phyloP scores from a whole-genome alignment of 148 eudicot species.

The Pouteria glomerata region DNA sequence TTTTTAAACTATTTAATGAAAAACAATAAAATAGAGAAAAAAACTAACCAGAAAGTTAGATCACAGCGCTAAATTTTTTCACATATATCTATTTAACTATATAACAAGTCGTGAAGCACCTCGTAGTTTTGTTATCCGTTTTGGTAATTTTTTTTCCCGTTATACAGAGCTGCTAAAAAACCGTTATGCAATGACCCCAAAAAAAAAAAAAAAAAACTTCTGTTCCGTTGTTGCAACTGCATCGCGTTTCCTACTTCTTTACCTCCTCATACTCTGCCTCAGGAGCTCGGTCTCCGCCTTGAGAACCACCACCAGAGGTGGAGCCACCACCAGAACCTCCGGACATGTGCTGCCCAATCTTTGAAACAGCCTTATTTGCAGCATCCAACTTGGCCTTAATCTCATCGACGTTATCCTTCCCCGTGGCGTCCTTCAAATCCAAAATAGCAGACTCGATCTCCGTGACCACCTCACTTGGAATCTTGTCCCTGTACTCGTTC shows the following conservation, averaged over 20 bases:
- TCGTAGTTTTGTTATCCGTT: too few species aligned
- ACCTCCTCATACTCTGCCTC: conserved; percentile 54
- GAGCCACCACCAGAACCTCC: conserved; percentile 25
- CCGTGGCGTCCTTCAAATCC: conserved; percentile 30
- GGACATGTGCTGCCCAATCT: conserved; percentile 48
- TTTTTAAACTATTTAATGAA: too few species aligned
- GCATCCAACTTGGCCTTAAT: conserved; percentile 43
- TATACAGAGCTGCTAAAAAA: conserved; percentile 8
- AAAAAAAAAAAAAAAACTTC: background rate
- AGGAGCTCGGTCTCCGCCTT: conserved; percentile 45
- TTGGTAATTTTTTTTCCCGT: too few species aligned
- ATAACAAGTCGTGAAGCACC: too few species aligned
- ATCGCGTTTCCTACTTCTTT: conserved; percentile 27
- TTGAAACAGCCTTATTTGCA: conserved; percentile 43
- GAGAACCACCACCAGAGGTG: conserved; percentile 20
- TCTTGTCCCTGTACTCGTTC: conserved; percentile 38
- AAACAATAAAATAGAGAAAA: too few species aligned
- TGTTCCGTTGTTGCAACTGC: background rate
- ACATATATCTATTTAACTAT: too few species aligned
- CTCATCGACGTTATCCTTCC: conserved; percentile 31
- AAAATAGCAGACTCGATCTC: conserved; percentile 40
- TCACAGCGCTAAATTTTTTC: too few species aligned
- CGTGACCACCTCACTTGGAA: conserved; percentile 26
- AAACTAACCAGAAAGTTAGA: too few species aligned
- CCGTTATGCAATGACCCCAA: background rate